Evolutionary conservation across 2,329 filamentous ascomycete species (phyloP).

Genomic region (Polytolypa hystricis): DNA sequence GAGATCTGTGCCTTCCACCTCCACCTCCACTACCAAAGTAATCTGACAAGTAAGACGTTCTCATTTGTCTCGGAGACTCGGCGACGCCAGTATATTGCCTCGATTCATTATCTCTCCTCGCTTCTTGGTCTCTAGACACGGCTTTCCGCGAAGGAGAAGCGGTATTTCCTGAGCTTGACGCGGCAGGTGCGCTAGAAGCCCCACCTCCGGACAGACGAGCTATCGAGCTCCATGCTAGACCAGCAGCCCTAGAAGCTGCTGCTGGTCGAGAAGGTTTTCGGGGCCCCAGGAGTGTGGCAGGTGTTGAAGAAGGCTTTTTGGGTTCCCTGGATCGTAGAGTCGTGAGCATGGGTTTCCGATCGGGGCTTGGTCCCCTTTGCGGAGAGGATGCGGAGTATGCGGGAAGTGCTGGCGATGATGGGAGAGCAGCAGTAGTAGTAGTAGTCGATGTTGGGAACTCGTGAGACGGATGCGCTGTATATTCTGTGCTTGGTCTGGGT

Average conservation of each 20-base stretch:
- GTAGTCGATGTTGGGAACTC: no score
- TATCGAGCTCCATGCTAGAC: slow-evolving; percentile 46
- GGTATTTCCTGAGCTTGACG: slow-evolving; percentile 8
- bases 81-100: no score
- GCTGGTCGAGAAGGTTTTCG: slow-evolving; percentile 8
- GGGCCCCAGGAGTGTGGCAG: background rate
- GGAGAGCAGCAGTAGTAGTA: slow-evolving; percentile 15
- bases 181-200: slow-evolving; percentile 13
- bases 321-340: slow-evolving; percentile 41
- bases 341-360: slow-evolving; percentile 50
- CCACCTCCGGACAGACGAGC: slow-evolving; percentile 17
- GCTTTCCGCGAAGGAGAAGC: slow-evolving; percentile 18
- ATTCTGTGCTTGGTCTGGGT: slow-evolving; percentile 23
- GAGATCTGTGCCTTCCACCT: slow-evolving; percentile 3
- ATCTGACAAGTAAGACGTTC: slow-evolving; percentile 9
- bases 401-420: slow-evolving; percentile 23
- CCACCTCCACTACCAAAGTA: no score
- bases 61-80: slow-evolving; percentile 1
- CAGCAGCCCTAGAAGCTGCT: slow-evolving; percentile 51
- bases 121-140: slow-evolving; percentile 17
- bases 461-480: slow-evolving; percentile 2
- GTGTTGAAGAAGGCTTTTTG: slow-evolving; percentile 32
- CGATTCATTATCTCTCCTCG: slow-evolving; percentile 4
- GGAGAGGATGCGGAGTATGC: slow-evolving; percentile 18
- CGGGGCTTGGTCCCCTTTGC: slow-evolving; percentile 46